These are phyloP conservation scores for Candida michaelii DNA, from an alignment of 805 yeast genomes.

Conservation along the genomic window DNA sequence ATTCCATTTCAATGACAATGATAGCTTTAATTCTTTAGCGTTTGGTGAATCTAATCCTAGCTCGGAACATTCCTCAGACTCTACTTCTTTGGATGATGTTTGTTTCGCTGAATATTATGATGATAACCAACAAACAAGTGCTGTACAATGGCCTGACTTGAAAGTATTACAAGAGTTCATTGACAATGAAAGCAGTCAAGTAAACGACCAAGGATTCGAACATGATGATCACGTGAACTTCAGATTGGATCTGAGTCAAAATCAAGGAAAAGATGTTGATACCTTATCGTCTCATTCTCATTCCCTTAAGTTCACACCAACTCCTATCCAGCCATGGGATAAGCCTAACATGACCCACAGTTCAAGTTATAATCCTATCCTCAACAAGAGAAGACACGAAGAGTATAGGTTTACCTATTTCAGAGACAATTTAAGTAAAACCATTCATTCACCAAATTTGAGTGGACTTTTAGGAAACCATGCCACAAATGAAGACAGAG, in stretches of 20 bases:
- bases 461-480: constrained; percentile 58
- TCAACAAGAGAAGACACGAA: constrained; percentile 18
- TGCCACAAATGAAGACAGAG: constrained; percentile 12
- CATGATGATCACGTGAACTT: constrained; percentile 15
- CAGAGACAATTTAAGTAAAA: constrained; percentile 84
- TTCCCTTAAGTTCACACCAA: constrained; percentile 62
- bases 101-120: constrained; percentile 77
- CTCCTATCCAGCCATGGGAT: constrained; percentile 42
- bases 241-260: constrained; percentile 22
- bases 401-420: constrained; percentile 82
- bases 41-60: constrained; percentile 63
- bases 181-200: constrained; percentile 50
- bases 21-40: constrained; percentile 30
- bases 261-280: constrained; percentile 10
- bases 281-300: background rate
- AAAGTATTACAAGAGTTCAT: constrained; percentile 74
- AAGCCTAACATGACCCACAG: constrained; percentile 56
- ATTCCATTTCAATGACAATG: constrained; percentile 12
- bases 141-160: constrained; percentile 78
- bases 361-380: constrained; percentile 17
- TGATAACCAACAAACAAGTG: constrained; percentile 23
- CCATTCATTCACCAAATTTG: constrained; percentile 85
- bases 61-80: constrained; percentile 58
- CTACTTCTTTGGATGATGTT: constrained; percentile 86
- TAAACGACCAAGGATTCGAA: constrained; percentile 16